These are phyloP conservation scores for Cytospora paraplurivora DNA, from an alignment of 2,329 filamentous ascomycete species.

Conservation along the genomic window DNA sequence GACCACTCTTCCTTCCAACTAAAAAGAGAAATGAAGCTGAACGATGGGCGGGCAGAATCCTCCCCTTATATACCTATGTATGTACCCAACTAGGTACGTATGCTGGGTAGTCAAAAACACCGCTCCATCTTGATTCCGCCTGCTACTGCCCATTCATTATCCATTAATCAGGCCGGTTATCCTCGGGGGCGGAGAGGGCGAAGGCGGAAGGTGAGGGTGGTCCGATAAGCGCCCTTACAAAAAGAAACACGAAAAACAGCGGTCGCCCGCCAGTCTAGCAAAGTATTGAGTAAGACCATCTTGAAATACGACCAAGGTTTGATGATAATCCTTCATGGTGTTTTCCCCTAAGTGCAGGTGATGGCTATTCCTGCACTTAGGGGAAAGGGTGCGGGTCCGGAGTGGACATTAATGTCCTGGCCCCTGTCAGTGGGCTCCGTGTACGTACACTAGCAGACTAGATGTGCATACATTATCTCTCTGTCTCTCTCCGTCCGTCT, in stretches of 20 bases:
- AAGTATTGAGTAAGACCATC: slow-evolving; percentile 22
- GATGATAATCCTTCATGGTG: slow-evolving; percentile 24
- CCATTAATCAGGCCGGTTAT: no score
- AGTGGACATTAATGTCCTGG: background rate
- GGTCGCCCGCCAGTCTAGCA: slow-evolving; percentile 8
- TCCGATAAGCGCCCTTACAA: no score
- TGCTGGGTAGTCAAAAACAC: background rate
- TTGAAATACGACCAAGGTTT: slow-evolving; percentile 16
- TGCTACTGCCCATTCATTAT: no score
- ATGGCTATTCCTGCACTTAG: slow-evolving; percentile 24
- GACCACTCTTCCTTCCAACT: background rate
- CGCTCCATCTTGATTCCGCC: no score
- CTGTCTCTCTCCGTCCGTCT: no score
- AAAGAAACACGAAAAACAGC: background rate
- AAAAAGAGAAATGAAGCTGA: no score
- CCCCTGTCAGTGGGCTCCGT: background rate
- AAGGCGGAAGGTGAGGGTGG: no score
- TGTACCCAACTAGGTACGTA: no score
- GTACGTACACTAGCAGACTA: background rate
- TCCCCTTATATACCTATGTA: background rate
- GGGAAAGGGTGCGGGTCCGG: slow-evolving; percentile 4
- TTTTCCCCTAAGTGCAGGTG: slow-evolving; percentile 25
- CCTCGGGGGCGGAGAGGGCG: no score
- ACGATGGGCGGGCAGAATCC: background rate
- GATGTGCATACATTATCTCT: no score